These are phyloP conservation scores for Anaeromyces robustus DNA, from an alignment of 192 early-diverging fungal genomes.

Conservation along the genomic window DNA sequence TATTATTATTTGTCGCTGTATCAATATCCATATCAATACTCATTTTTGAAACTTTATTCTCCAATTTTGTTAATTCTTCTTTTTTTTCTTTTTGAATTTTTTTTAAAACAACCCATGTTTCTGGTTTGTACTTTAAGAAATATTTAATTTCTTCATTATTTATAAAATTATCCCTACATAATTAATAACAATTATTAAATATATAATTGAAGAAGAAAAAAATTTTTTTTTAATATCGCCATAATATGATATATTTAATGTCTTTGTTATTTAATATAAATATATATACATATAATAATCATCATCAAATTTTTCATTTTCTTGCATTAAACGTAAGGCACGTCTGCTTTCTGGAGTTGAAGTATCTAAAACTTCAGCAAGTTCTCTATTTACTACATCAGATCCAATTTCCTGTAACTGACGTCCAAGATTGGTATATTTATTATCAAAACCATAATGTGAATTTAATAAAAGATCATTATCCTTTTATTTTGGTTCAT, in stretches of 20 bases:
- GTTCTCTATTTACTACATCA: slow-evolving; percentile 28
- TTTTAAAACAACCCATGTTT: slow-evolving; percentile 43
- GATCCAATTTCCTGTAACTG: slow-evolving; percentile 45
- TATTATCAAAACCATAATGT: slow-evolving; percentile 82
- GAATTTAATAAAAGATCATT: slow-evolving; percentile 4
- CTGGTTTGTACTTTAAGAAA: slow-evolving; percentile 56
- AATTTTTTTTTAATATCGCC: too few relatives aligned
- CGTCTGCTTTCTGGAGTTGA: slow-evolving; percentile 34
- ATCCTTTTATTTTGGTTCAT: too few relatives aligned
- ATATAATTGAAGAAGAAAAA: too few relatives aligned
- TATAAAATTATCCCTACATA: slow-evolving; percentile 67
- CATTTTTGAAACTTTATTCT: background rate
- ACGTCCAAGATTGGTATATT: slow-evolving; percentile 58
- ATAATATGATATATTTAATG: too few relatives aligned
- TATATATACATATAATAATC: slow-evolving; percentile 65
- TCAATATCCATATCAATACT: background rate
- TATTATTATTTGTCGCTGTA: background rate
- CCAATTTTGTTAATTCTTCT: background rate
- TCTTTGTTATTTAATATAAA: too few relatives aligned
- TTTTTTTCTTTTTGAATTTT: slow-evolving; percentile 38
- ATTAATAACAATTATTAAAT: too few relatives aligned
- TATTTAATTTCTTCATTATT: slow-evolving; percentile 72
- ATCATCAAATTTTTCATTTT: slow-evolving; percentile 79
- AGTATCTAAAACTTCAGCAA: slow-evolving; percentile 14
- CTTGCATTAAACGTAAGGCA: slow-evolving; percentile 38